Conservation (phyloP, 495 filamentous ascomycete genomes). For the Talaromyces adpressus region DNA sequence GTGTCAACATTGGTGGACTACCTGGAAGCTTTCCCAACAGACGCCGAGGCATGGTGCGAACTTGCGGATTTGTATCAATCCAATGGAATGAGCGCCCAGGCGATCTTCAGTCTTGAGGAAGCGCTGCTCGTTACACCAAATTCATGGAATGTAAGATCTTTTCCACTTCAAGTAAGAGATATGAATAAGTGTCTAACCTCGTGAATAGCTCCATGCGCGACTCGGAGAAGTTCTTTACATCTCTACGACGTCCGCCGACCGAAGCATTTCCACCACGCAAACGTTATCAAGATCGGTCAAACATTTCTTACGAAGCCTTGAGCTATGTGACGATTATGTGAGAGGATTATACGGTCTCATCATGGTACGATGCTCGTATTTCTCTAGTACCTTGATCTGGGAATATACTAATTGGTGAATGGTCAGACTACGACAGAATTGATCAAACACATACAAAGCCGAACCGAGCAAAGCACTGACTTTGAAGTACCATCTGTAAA, state of each 20-base stretch:
- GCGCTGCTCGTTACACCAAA: conserved; percentile 82
- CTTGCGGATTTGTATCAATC: conserved; percentile 76
- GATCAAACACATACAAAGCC: conserved; percentile 3
- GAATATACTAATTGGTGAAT: neutral
- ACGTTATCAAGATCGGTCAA: conserved; percentile 64
- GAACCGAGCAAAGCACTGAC: neutral
- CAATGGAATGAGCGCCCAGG: conserved; percentile 70
- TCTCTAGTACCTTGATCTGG: neutral
- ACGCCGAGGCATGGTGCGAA: conserved; percentile 92
- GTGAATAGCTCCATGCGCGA: conserved; percentile 69
- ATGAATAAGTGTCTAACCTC: conserved; percentile 15
- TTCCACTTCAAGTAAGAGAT: conserved; percentile 8
- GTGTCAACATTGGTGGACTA: conserved; percentile 65
- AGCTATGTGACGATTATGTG: conserved; percentile 88
- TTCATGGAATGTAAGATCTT: conserved; percentile 77
- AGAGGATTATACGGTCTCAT: conserved; percentile 88
- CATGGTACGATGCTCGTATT: conserved; percentile 44
- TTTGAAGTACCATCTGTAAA: conserved; percentile 24
- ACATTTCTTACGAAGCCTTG: conserved; percentile 81
- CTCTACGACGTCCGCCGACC: conserved; percentile 43
- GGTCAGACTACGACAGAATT: neutral
- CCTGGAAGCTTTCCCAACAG: conserved; percentile 77
- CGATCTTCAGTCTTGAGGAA: conserved; percentile 85
- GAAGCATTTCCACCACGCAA: conserved; percentile 33
- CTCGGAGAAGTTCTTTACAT: conserved; percentile 78